phyloP scores from a whole-genome alignment of 2,329 filamentous ascomycete species.

The Cytospora piceae region DNA sequence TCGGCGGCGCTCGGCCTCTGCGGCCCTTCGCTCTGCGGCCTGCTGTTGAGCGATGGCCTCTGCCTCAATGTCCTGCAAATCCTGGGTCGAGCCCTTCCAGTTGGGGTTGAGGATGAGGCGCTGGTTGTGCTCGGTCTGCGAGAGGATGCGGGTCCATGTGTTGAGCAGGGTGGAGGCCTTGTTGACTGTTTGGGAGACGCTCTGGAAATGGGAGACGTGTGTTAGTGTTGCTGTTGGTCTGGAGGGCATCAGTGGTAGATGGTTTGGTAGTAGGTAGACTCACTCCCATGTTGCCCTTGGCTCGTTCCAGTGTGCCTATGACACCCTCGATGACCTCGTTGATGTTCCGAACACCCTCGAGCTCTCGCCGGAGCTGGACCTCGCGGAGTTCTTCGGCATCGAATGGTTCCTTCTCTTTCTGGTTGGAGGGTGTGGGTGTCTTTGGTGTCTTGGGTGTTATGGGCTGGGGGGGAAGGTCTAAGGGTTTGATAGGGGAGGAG shows the following conservation, averaged over 20 bases:
- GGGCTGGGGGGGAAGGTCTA: conserved; percentile 37
- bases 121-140: conserved; percentile 97
- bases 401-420: conserved; percentile 50
- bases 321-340: conserved; percentile 86
- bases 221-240: conserved; percentile 5
- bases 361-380: conserved; percentile 73
- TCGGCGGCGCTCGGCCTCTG: conserved; percentile 77
- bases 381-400: conserved; percentile 72
- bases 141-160: conserved; percentile 94
- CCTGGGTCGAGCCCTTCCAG: conserved; percentile 88
- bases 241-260: background rate
- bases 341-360: conserved; percentile 81
- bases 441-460: conserved; percentile 46
- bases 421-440: conserved; percentile 31
- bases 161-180: conserved; percentile 89
- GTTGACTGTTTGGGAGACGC: conserved; percentile 80
- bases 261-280: conserved; percentile 32
- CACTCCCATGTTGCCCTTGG: conserved; percentile 79
- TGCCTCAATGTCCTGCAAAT: conserved; percentile 83
- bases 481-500: conserved; percentile 35
- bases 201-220: conserved; percentile 53
- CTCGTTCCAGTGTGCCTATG: conserved; percentile 70
- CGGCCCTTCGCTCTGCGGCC: conserved; percentile 74
- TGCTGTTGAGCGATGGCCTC: conserved; percentile 75
- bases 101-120: conserved; percentile 83